These are phyloP conservation scores for Trifolium dubium DNA, from an alignment of 306 rosid species.

Conservation along the genomic window DNA sequence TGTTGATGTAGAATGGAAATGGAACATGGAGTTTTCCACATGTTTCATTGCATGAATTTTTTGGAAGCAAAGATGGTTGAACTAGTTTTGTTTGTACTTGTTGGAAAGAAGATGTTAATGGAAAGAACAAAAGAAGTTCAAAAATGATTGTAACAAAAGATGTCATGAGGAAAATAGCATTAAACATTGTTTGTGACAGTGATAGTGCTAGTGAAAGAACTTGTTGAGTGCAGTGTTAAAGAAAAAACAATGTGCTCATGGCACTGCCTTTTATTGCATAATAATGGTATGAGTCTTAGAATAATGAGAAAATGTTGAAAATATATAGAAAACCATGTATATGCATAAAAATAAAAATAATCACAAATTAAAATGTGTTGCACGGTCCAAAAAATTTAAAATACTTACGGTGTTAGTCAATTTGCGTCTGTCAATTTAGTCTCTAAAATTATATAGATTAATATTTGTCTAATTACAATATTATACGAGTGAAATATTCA, in stretches of 20 bases:
- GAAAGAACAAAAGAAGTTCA: slow-evolving; percentile 41
- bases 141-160: slow-evolving; percentile 35
- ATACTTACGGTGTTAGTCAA: too few species aligned
- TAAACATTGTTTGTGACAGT: slow-evolving; percentile 48
- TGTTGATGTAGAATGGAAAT: slow-evolving; percentile 80
- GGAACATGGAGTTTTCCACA: slow-evolving; percentile 78
- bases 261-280: slow-evolving; percentile 28
- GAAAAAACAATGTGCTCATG: slow-evolving; percentile 32
- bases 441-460: not conserved
- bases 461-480: not conserved
- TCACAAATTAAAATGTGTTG: not conserved
- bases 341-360: slow-evolving; percentile 8
- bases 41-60: slow-evolving; percentile 58
- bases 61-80: slow-evolving; percentile 33
- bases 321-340: not conserved
- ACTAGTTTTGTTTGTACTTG: slow-evolving; percentile 43
- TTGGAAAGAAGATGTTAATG: slow-evolving; percentile 51
- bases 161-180: slow-evolving; percentile 30
- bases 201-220: slow-evolving; percentile 24
- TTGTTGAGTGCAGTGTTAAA: slow-evolving; percentile 3
- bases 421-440: too few species aligned
- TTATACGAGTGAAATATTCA: not conserved
- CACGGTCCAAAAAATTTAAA: too few species aligned
- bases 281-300: slow-evolving; percentile 7
- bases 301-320: slow-evolving; percentile 15